A percentile compares a stretch with the other conserved stretches of the same genome.
Evolutionary conservation across 768 basidiomycete genomes (phyloP).

Genomic region (Calocybe indica): DNA sequence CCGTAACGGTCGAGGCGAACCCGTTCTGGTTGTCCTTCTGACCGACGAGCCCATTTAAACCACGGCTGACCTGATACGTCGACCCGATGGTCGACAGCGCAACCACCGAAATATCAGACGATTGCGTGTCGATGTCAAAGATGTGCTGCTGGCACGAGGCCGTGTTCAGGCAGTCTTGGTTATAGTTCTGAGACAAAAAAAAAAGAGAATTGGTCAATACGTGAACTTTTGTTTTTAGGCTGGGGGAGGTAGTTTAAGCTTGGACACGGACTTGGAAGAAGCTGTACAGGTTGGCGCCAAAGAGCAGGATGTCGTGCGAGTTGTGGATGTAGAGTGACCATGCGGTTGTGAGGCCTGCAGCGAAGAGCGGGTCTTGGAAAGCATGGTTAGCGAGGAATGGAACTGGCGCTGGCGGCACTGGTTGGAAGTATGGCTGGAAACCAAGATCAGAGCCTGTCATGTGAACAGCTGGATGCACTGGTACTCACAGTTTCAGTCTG

Average conservation of each 20-base stretch:
- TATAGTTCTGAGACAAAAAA: conserved; percentile 37
- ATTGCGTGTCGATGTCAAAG: conserved; percentile 43
- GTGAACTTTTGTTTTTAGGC: background rate
- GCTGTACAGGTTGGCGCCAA: conserved; percentile 70
- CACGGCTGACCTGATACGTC: conserved; percentile 47
- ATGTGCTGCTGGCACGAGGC: conserved; percentile 54
- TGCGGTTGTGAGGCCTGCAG: conserved; percentile 30
- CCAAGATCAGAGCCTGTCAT: background rate
- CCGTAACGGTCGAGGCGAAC: conserved; percentile 48
- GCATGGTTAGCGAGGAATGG: conserved; percentile 46
- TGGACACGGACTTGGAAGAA: conserved; percentile 40
- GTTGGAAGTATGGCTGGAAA: conserved; percentile 65
- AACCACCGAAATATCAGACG: conserved; percentile 44
- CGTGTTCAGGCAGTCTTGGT: conserved; percentile 37
- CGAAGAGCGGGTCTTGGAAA: conserved; percentile 51
- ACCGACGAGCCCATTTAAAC: conserved; percentile 39
- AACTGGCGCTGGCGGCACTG: conserved; percentile 45
- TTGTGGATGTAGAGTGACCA: conserved; percentile 53
- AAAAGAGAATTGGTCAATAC: background rate
- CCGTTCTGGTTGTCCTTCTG: conserved; percentile 48
- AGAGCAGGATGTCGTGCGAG: conserved; percentile 57
- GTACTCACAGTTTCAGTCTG: conserved; percentile 67
- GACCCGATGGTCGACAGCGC: conserved; percentile 56
- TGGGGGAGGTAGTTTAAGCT: background rate
- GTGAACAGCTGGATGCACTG: background rate